Conservation (phyloP, 306 rosid species). For the Inga leiocalycina region DNA sequence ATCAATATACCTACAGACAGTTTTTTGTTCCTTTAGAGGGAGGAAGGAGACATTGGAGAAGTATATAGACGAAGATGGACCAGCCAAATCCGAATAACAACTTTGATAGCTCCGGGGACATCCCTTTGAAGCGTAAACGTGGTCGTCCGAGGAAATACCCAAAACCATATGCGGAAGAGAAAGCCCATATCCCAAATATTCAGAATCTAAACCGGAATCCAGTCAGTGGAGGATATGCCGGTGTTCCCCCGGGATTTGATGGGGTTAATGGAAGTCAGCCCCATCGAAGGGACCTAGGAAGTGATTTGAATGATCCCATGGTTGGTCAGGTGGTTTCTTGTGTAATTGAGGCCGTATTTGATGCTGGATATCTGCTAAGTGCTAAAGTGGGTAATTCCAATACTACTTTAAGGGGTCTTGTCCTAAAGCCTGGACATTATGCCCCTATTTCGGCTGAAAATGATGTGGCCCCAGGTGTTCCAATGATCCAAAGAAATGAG, state of each 20-base stretch:
- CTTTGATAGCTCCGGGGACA: conserved; percentile 59
- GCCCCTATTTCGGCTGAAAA: conserved; percentile 73
- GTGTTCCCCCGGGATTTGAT: conserved; percentile 58
- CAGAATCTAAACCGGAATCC: conserved; percentile 45
- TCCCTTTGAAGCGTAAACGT: conserved; percentile 86
- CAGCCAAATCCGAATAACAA: conserved; percentile 57
- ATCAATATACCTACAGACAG: conserved; percentile 12
- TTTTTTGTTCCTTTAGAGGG: conserved; percentile 34
- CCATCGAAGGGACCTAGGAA: conserved; percentile 50
- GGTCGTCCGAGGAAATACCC: conserved; percentile 97
- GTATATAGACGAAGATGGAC: conserved; percentile 49
- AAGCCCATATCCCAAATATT: conserved; percentile 36
- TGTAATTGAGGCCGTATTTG: conserved; percentile 86
- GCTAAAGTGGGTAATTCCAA: conserved; percentile 77
- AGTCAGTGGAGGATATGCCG: conserved; percentile 40
- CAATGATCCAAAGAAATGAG: conserved; percentile 71
- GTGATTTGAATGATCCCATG: conserved; percentile 45
- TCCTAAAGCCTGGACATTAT: conserved; percentile 83
- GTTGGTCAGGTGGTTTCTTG: conserved; percentile 80
- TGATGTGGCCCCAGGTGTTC: conserved; percentile 85
- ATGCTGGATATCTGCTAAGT: conserved; percentile 87
- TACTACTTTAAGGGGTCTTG: conserved; percentile 78
- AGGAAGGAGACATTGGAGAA: conserved; percentile 16
- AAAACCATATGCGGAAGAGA: conserved; percentile 48
- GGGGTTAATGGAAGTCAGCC: conserved; percentile 55